phyloP scores from a whole-genome alignment of 2,329 filamentous ascomycete genomes.

The Pyrenochaeta sp. region DNA sequence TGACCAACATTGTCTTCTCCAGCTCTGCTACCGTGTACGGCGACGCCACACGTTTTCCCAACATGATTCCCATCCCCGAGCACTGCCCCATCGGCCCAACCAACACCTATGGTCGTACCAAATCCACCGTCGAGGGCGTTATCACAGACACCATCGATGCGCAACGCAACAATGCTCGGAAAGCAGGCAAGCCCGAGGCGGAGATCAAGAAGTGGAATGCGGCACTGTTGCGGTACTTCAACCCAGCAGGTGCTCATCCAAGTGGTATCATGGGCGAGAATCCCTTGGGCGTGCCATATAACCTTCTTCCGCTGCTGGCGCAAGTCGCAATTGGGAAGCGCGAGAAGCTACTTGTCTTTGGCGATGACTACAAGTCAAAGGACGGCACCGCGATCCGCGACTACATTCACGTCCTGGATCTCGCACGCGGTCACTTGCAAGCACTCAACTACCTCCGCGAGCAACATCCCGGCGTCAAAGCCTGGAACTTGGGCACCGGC shows the following conservation, averaged over 20 bases:
- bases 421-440: conserved; percentile 84
- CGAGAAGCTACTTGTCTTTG: conserved; percentile 93
- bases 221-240: conserved; percentile 95
- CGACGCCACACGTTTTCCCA: conserved; percentile 91
- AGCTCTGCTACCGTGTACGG: conserved; percentile 98
- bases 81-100: conserved; percentile 94
- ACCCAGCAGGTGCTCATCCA: conserved; percentile 93
- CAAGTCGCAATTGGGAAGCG: conserved; percentile 96
- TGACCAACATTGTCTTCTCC: conserved; percentile 97
- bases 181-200: conserved; percentile 72
- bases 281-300: conserved; percentile 93
- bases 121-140: conserved; percentile 88
- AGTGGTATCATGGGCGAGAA: conserved; percentile 98
- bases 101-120: conserved; percentile 97
- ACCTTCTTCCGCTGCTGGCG: conserved; percentile 90
- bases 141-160: conserved; percentile 92
- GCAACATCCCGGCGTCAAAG: conserved; percentile 85
- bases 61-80: conserved; percentile 99
- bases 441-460: conserved; percentile 90
- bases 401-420: conserved; percentile 96
- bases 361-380: conserved; percentile 88
- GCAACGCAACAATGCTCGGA: conserved; percentile 82
- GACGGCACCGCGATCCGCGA: conserved; percentile 96
- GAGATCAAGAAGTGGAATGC: conserved; percentile 82
- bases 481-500: conserved; percentile 96